phyloP scores from a whole-genome alignment of 805 yeast genomes.

The Ogataea neopini region DNA sequence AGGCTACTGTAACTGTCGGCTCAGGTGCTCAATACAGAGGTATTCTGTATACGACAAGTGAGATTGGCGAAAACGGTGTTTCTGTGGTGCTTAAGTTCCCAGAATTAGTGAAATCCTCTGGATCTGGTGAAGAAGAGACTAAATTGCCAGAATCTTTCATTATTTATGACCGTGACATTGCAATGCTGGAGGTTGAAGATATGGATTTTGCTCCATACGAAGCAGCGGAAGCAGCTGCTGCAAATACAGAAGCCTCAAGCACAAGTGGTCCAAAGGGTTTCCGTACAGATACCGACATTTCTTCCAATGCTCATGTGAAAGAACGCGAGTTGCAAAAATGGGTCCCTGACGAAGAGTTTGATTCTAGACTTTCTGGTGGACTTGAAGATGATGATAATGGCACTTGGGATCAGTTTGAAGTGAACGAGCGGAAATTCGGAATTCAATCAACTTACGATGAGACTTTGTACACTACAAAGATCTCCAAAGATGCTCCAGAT shows the following conservation, averaged over 20 bases:
- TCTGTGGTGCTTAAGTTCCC: conserved; percentile 60
- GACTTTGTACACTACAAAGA: conserved; percentile 78
- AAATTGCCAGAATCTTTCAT: conserved; percentile 47
- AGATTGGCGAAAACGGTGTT: conserved; percentile 42
- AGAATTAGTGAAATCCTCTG: conserved; percentile 39
- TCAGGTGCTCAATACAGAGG: conserved; percentile 66
- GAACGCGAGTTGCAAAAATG: conserved; percentile 83
- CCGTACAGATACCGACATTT: conserved; percentile 85
- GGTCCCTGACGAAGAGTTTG: conserved; percentile 63
- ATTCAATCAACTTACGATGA: conserved; percentile 84
- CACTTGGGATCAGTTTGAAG: conserved; percentile 92
- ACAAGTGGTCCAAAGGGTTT: conserved; percentile 41
- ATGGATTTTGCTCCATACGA: conserved; percentile 35
- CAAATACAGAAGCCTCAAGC: conserved; percentile 13
- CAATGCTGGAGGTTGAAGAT: conserved; percentile 46
- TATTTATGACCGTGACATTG: conserved; percentile 50
- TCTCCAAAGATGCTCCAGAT: conserved; percentile 71
- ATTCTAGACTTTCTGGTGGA: conserved; percentile 24
- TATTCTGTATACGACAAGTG: conserved; percentile 49
- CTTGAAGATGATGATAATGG: conserved; percentile 40
- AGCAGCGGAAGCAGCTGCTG: conserved; percentile 2
- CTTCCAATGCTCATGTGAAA: conserved; percentile 46
- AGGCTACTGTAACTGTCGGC: conserved; percentile 56
- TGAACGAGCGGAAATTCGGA: conserved; percentile 87
- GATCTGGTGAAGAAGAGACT: conserved; percentile 33